Conservation (phyloP, 2,329 filamentous ascomycete genomes). For the Venturia pyrina region DNA sequence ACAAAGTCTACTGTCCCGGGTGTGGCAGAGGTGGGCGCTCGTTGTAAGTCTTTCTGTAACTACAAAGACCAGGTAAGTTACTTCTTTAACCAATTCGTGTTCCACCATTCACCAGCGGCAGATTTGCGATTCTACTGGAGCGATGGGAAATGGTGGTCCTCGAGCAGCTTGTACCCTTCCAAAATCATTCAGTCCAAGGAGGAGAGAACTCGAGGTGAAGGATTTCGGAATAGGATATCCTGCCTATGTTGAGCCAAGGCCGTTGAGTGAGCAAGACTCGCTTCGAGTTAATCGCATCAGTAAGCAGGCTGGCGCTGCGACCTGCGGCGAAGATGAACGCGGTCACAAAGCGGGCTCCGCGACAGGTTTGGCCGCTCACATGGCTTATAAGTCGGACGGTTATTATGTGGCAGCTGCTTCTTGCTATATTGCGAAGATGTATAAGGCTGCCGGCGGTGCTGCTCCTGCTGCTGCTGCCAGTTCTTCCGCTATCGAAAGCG, state of each 20-base stretch:
- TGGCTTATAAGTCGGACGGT: slow-evolving; percentile 5
- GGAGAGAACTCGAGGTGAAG: not conserved
- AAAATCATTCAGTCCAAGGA: not conserved
- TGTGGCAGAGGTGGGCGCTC: not conserved
- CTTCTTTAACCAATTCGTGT: no score
- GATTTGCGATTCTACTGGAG: not conserved
- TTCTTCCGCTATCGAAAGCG: no score
- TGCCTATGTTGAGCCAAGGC: not conserved
- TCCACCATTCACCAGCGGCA: not conserved
- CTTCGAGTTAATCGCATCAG: not conserved
- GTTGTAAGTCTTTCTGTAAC: slow-evolving; percentile 9
- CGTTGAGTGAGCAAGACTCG: not conserved
- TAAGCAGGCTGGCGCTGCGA: not conserved
- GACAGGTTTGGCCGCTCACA: not conserved
- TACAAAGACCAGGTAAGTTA: not conserved
- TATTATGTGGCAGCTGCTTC: slow-evolving; percentile 2
- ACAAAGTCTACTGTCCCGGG: not conserved
- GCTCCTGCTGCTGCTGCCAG: not conserved
- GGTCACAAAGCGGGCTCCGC: not conserved
- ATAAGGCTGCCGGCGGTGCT: not conserved
- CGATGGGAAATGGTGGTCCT: slow-evolving; percentile 3
- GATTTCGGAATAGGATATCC: not conserved
- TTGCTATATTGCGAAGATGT: slow-evolving; percentile 6
- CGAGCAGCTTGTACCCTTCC: not conserved
- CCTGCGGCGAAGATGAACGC: slow-evolving; percentile 3